Base-by-base conservation (phyloP, 2,329 filamentous ascomycete genomes). In the Neonectria magnoliae region DNA sequence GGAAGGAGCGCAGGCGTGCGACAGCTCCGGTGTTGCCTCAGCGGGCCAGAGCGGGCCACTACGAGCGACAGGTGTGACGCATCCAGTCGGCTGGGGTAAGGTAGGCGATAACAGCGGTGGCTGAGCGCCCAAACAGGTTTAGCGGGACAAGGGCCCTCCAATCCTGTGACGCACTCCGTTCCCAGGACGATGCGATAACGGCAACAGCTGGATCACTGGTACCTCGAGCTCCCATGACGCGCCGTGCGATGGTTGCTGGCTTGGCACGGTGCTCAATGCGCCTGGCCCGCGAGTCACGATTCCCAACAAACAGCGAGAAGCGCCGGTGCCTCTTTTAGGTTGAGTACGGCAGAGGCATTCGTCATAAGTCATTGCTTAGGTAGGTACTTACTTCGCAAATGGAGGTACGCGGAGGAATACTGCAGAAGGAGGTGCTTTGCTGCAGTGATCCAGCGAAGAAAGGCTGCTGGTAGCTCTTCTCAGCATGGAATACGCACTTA, bases 171-270 rank as follows among this genome's bases (percentile, higher is more conserved):
- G 56, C 53, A 52, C 54, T 58, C 65, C 63, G 76, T 77, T 73
- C 65, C 76, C 73, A 62, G 70, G 73, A 71, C 76, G 73, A 78
- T 78, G 71, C 76, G 76, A 77, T 77, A 77, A 77, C 72, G 69
- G 69, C 66, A 73, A 45, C 59, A 55, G 60, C 55, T 65, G 54
- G 57, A 59, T 51, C 55, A 29, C 48, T 66, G 73, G 67, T 72
- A 74, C 72, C 62, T 70, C 38, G 20, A 73, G 72, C 58, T 69
- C 64, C 69, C 71, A 71, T 73, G 68, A 69, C 65, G 57, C 62
- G 60, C 72, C 42, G 71, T 75, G 68, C 64, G 51, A 68, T 60
- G 44, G 11, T 6, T 4, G 0, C 13, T 10, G 14, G 4, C 16
- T 13, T 59, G 36, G 22, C 65, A 73, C 70, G 54, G 61, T 65